Conservation (phyloP, 208 protist genomes). For the Leishmania tarentolae region DNA sequence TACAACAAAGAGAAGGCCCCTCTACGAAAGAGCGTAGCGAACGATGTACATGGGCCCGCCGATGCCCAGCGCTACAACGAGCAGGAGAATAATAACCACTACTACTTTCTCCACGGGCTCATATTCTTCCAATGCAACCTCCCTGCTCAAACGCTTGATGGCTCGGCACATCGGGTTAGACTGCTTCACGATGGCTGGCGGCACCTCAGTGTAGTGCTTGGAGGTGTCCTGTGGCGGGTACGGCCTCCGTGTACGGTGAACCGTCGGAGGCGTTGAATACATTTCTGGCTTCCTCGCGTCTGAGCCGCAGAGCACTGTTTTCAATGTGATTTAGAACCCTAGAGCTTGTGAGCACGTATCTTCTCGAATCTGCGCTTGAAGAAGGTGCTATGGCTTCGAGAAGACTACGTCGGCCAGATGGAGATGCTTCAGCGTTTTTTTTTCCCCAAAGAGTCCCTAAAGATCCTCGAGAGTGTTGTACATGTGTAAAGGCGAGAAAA, state of each 20-base stretch:
- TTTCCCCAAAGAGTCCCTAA: neutral
- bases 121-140: constrained; percentile 56
- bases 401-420: neutral
- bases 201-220: constrained; percentile 73
- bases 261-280: constrained; percentile 18
- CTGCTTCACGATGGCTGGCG: constrained; percentile 31
- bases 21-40: constrained; percentile 20
- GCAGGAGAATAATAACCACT: constrained; percentile 29
- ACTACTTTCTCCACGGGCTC: constrained; percentile 56
- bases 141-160: constrained; percentile 43
- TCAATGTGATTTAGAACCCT: neutral
- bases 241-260: constrained; percentile 39
- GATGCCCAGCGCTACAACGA: constrained; percentile 35
- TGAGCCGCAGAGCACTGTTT: neutral
- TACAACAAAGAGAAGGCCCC: too few relatives aligned
- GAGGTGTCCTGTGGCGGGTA: constrained; percentile 76
- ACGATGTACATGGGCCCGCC: constrained; percentile 33
- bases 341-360: neutral
- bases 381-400: neutral
- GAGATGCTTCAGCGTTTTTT: too few relatives aligned
- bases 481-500: neutral
- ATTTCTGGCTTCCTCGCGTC: constrained; percentile 8
- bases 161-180: constrained; percentile 31
- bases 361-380: neutral
- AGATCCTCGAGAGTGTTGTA: neutral